These are phyloP conservation scores for Noccaea caerulescens DNA, from an alignment of 345 rosid species.

Conservation along the genomic window DNA sequence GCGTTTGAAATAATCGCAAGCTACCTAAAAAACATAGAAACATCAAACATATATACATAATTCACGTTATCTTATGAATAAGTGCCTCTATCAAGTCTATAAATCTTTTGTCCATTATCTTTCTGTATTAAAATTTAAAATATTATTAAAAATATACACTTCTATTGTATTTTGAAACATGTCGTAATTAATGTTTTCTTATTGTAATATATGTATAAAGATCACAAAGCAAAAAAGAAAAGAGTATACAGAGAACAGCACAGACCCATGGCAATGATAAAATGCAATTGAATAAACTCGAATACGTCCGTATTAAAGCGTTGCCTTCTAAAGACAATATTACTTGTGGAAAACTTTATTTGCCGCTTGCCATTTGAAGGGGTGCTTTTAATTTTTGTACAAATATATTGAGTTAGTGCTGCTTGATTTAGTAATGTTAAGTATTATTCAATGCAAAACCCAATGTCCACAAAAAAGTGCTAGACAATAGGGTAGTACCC, in stretches of 20 bases:
- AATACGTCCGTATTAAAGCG: conserved; percentile 29
- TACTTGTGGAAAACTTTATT: conserved; percentile 16
- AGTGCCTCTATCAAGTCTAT: not conserved
- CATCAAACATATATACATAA: not conserved
- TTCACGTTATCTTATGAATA: not conserved
- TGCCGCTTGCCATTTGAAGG: conserved; percentile 36
- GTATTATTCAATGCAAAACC: conserved; percentile 34
- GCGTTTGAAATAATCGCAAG: not conserved
- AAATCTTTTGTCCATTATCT: conserved; percentile 14
- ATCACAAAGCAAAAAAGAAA: not conserved
- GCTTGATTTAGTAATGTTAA: conserved; percentile 33
- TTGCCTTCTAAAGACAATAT: conserved; percentile 13
- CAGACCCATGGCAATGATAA: conserved; percentile 4
- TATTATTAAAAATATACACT: not conserved
- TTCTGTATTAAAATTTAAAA: not conserved
- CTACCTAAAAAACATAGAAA: not conserved
- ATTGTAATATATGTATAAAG: not conserved
- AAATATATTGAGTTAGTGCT: conserved; percentile 39
- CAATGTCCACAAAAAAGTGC: conserved; percentile 2
- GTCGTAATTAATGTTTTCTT: not conserved
- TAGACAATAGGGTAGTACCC: conserved; percentile 9
- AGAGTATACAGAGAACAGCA: conserved; percentile 12
- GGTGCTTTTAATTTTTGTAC: conserved; percentile 25
- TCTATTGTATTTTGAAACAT: not conserved
- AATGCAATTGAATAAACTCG: conserved; percentile 21